Evolutionary conservation across 495 filamentous ascomycete genomes (phyloP), one percentile per base, ranked within the genome.

Genomic region (Aeminium ludgeri): DNA sequence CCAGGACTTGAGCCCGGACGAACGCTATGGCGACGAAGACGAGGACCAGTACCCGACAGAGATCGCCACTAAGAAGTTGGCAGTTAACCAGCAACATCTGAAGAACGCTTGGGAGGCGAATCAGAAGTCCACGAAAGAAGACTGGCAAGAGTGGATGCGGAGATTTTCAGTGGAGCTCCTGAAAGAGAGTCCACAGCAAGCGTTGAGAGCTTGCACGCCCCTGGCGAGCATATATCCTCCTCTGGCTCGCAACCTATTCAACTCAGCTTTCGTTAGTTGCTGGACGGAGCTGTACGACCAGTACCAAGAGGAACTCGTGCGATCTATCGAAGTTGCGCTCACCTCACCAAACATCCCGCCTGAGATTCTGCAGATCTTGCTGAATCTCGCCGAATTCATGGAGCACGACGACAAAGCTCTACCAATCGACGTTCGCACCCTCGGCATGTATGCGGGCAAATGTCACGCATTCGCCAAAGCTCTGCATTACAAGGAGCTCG

Each of bases 321-420:
- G 80, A 29, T 92, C 91, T 17, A 89, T 99, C 36, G 89, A 99
- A 56, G 86, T 78, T 38, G 92, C 91, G 0, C 78, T 99, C 46
- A 84, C 81, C 34, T 92, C 86, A 1, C 76, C 83, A 16, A 79
- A 92, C 44, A 91, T 96, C 18, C 87, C 89, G 0, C 87, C 89
- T 0, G 91, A 99, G 55, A 80, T 99, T 36, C 65, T 96, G 2
- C 89, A 94, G 39, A 79, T 94, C 28, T 69, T 99, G 10, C 74
- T 99, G 38, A 99, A 96, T 58, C 71, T 99, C 11, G 89, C 86
- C 2, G 89, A 99, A 51, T 99, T 96, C 57, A 99, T 99, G 89
- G 89, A 99, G 53, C 89, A 99, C 52, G 89, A 96, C 52, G 89
- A 99, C 55, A 96, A 96, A 54, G 89, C 89, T 5, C 69, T 99